phyloP scores from a whole-genome alignment of 345 rosid species.

The Rhizophora apiculata region DNA sequence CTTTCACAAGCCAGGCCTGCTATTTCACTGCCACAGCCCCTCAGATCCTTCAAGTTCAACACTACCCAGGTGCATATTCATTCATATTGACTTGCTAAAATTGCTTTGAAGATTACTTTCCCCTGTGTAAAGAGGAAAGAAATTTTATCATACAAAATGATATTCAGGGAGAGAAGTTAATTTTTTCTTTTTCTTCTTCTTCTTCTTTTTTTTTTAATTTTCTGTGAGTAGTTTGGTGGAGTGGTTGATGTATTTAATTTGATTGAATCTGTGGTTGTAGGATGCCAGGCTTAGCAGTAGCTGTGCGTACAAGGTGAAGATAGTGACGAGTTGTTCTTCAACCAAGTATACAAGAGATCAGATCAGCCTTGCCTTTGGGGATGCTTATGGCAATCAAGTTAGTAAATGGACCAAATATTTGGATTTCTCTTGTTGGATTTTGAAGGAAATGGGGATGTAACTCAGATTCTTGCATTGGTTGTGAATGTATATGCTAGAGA shows the following conservation, averaged over 20 bases:
- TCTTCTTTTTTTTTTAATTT: no score
- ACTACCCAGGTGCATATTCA: slow-evolving; percentile 28
- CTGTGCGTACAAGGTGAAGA: slow-evolving; percentile 19
- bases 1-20: slow-evolving; percentile 20
- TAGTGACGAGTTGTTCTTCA: slow-evolving; percentile 23
- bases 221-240: no score
- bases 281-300: not conserved
- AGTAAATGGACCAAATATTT: not conserved
- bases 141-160: not conserved
- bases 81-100: not conserved
- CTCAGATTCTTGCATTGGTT: not conserved
- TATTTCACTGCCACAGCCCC: slow-evolving; percentile 33
- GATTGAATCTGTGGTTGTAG: no score
- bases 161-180: no score
- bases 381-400: slow-evolving; percentile 28
- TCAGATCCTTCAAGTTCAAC: slow-evolving; percentile 37
- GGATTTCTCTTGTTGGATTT: no score
- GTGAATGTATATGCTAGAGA: no score
- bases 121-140: no score
- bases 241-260: no score
- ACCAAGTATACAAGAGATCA: slow-evolving; percentile 18
- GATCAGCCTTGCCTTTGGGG: slow-evolving; percentile 28
- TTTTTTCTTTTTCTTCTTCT: no score
- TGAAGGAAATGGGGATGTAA: not conserved
- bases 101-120: not conserved